Base-by-base conservation (phyloP, 2,329 filamentous ascomycete species). In the Boeremia lycopersici region DNA sequence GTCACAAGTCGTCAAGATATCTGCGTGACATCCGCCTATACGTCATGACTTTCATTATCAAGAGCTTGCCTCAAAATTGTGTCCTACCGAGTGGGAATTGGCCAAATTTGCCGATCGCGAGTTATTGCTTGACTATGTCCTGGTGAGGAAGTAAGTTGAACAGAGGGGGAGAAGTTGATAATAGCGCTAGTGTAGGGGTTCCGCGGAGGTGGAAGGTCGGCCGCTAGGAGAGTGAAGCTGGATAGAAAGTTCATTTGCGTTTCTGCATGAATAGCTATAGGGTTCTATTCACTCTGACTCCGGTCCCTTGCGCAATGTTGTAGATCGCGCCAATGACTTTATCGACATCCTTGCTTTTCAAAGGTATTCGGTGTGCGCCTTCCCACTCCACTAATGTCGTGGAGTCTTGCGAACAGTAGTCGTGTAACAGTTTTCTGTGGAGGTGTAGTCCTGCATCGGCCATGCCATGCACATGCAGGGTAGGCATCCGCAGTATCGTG, bases 361-460 rank as follows among this genome's bases (percentile, higher is more conserved):
- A 81, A 2, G 89, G 88, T 43, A 93, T 78, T 6, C 89, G 77
- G 70, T 93, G 90, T 1, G 80, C 81, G 0, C 88, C 89, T 53
- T 90, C 82, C 90, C 89, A 93, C 71, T 91, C 87, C 1, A 93
- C 71, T 40, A 91, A 57, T 34, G 74, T 79, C 6, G 82, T 76
- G 2, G 76, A 84, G 0, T 78, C 80, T 9, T 77, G 67, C 44
- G 84, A 78, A 67, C 86, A 89, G 69, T 87, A 91, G 46, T 82
- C 73, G 8, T 83, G 71, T 45, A 85, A 67, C 61, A 88, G 65
- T 67, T 80, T 76, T 49, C 81, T 74, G 68, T 90, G 88, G 39
- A 84, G 73, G 54, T 82, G 75, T 23, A 91, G 65, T 0, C 85
- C 86, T 0, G 81, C 78, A 72, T 89, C 86, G 15, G 77, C 76